Base-by-base conservation (phyloP, 352 stramenopile genomes). In the Pythium graminicola region DNA sequence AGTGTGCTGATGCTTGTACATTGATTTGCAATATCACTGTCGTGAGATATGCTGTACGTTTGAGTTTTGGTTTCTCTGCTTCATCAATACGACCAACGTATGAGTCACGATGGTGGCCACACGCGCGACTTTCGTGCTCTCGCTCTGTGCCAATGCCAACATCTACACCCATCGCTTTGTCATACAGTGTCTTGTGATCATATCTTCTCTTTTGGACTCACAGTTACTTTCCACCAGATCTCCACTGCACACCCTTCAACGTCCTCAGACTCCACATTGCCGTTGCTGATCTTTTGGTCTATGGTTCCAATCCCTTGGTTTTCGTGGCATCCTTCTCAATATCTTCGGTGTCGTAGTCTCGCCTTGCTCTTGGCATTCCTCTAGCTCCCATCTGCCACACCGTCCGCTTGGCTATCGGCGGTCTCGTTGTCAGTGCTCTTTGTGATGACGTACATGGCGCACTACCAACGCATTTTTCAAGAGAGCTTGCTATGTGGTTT, bases 31-130 rank as follows among this genome's bases (percentile, higher is more conserved):
- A n/a, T n/a, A 39, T 50, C 54, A n/a, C 29, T 61, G 3, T 61
- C 54, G 19, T 61, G 54, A 45, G 54, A 61, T 20, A 44, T 61
- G 36, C 44, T 61, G 14, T 17, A 60, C 52, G 7, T 60, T 60
- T 31, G 52, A 60, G 33, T 60, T 60, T 11, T 60, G 52, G 52
- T 60, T 54, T 28, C 54, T 54, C 22, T 55, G n/a, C 35, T 42
- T 45, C n/a, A 45, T 61, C 44, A 54, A 61, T 27, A 35, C 36
- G 23, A 54, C 45, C 32, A 61, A 55, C 46, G 46, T 50, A n/a
- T n/a, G n/a, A n/a, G 24, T 29, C 4, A 36, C 43, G 13, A 44
- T 60, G 33, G 16, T 50, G 20, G 44, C 47, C 31, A 50, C 52
- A 13, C 17, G 43, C 1, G 11, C 10, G 17, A 40, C 32, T 16